A percentile compares a stretch with the other conserved stretches of the same genome.
These are phyloP conservation scores for Linderniella brevidens DNA, from an alignment of 257 asterid species.

Conservation along the genomic window DNA sequence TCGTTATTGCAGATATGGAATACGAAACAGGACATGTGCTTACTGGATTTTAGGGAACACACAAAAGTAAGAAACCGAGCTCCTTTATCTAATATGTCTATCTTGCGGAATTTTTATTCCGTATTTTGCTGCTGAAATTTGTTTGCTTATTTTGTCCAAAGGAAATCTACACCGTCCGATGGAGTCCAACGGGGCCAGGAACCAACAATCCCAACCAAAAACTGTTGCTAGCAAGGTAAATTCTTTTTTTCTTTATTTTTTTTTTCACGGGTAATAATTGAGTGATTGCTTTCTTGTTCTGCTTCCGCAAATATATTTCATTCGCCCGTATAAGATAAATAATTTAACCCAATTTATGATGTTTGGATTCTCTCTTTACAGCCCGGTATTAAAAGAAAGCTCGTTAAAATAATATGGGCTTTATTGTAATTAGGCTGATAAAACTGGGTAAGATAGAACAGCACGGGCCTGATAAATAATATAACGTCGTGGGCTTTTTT, in stretches of 20 bases:
- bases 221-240: slow-evolving; percentile 3
- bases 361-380: too few relatives aligned
- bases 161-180: slow-evolving; percentile 80
- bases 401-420: too few relatives aligned
- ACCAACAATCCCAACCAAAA: slow-evolving; percentile 52
- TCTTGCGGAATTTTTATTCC: background rate
- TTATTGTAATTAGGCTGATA: too few relatives aligned
- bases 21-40: slow-evolving; percentile 44
- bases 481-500: too few relatives aligned
- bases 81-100: background rate
- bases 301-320: too few relatives aligned
- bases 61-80: slow-evolving; percentile 26
- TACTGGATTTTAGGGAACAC: slow-evolving; percentile 56
- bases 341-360: too few relatives aligned
- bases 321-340: too few relatives aligned
- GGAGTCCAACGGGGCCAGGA: slow-evolving; percentile 78
- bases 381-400: too few relatives aligned
- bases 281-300: too few relatives aligned
- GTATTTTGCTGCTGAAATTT: background rate
- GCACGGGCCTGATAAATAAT: too few relatives aligned
- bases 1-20: slow-evolving; percentile 50
- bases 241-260: background rate
- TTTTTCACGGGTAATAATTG: background rate
- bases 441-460: too few relatives aligned
- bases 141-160: slow-evolving; percentile 3